Evolutionary conservation across 345 rosid species (phyloP), one percentile per base, ranked within the genome.

Genomic region (Murraya paniculata): DNA sequence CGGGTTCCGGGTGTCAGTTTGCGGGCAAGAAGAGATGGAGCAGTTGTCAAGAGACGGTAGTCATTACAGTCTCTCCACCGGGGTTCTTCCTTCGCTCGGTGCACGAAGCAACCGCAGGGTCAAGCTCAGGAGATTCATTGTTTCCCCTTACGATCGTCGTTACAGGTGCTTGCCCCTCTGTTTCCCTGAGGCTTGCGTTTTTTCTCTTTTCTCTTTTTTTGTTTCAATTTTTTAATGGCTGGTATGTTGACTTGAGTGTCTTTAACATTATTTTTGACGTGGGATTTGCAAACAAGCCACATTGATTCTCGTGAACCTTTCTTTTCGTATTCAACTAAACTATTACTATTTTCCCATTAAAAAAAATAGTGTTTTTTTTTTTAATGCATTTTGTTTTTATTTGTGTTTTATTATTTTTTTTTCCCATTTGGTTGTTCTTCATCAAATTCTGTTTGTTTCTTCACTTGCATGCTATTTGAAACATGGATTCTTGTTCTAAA

Each of bases 31-130:
- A 33, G 94, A 91, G 88, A 57, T 90, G 2, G 97, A 96, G 78
- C 96, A 89, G 83, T 60, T 94, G 13, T 96, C 99, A 0, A 83
- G 94, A 81, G 94, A 91, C 14, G 92, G 94, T 3, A 96, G 99
- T 78, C 95, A 90, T 56, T 94, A 92, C 79, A 96, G 98, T 83
- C 91, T 96, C 57, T 77, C 97, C 1, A 92, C 94, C 38, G 97
- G 92, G 8, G 86, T 96, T 55, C 86, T 96, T 74, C 99, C 99
- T 55, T 85, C 98, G 10, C 97, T 96, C 2, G 99, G 99, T 2
- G 97, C 98, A 7, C 86, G 95, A 81, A 94, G 97, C 79, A 88
- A 85, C 74, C 97, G 97, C 25, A 65, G 97, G 67, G 79, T 92
- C 64, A 88, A 87, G 91, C 98, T 96, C 48, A 75, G 79, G 28